Evolutionary conservation across 768 basidiomycete genomes (phyloP), one percentile per base, ranked within the genome.

Genomic region (Phanerodontia chrysosporium): DNA sequence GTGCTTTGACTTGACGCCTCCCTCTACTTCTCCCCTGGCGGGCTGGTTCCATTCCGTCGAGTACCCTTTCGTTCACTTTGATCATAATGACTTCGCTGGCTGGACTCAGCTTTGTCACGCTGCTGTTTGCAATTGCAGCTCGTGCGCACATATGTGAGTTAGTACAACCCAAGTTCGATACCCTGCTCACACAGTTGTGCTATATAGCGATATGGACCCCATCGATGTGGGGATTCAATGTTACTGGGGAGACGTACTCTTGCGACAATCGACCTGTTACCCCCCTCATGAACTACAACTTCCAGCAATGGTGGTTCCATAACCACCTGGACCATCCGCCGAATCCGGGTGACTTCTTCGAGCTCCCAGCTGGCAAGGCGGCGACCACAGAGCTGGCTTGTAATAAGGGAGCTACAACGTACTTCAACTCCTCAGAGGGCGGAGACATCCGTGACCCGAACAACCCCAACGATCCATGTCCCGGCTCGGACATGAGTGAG

Each of bases 281-380:
- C 10, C 78, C 78, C 6, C 61, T 79, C 3, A 63, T 64, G 36
- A 42, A 69, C 55, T 57, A 63, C 24, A 32, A 67, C 5, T 76
- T 76, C 59, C 62, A 69, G 32, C 62, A 73, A 36, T 76, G 75
- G 76, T 78, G 75, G 75, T 72, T 75, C 70, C 84, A 88, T 64
- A 73, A 73, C 25, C 52, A 53, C n/a, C 79, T 87, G 49, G 73
- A 69, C 58, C 69, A 78, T 58, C 86, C 87, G 0, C 87, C 88
- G 1, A 76, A 84, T 66, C 63, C 71, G 0, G 66, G 63, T 14
- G 67, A 70, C 54, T 56, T 72, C 58, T 65, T 74, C 46, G 62
- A 69, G 46, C 65, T 74, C 25, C 73, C 70, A 8, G 74, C 74
- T 18, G 73, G 74, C n/a, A 49, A 62, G 32, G 57, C 58, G 5